Percentiles rank a stretch among this genome's conserved stretches.
Evolutionary conservation across 352 stramenopile genomes (phyloP).

Genomic region (Phytophthora boehmeriae): DNA sequence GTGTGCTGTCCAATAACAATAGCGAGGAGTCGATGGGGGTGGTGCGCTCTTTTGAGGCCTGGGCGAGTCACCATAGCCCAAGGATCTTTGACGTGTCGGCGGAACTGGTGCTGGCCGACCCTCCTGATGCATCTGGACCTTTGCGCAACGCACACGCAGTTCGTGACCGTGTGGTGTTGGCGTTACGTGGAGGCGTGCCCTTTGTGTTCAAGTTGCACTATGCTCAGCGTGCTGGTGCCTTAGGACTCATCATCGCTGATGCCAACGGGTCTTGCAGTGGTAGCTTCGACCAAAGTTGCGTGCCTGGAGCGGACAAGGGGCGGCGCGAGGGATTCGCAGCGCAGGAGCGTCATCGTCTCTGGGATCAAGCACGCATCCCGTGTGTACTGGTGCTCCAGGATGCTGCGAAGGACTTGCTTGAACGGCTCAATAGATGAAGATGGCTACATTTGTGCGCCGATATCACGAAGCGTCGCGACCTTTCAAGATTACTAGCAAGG

Average conservation of each 20-base stretch:
- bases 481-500: conserved; percentile 3
- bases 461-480: conserved; percentile 2
- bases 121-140: conserved; percentile 53
- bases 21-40: conserved; percentile 5
- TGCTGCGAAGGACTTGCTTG: conserved; percentile 39
- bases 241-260: conserved; percentile 74
- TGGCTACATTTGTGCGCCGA: conserved; percentile 15
- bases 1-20: conserved; percentile 23
- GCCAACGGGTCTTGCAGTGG: conserved; percentile 43
- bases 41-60: conserved; percentile 54
- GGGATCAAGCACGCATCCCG: conserved; percentile 63
- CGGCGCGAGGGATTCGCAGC: conserved; percentile 64
- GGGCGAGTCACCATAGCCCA: conserved; percentile 71
- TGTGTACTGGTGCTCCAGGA: conserved; percentile 56
- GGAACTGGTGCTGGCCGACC: conserved; percentile 68
- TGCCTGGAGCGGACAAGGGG: conserved; percentile 54
- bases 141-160: conserved; percentile 56
- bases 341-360: conserved; percentile 58
- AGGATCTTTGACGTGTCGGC: conserved; percentile 69
- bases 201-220: conserved; percentile 76
- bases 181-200: conserved; percentile 53
- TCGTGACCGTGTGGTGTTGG: conserved; percentile 63
- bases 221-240: conserved; percentile 64
- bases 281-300: conserved; percentile 74
- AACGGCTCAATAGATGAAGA: conserved; percentile 18